These are phyloP conservation scores for Pythium graminicola DNA, from an alignment of 352 stramenopile genomes.

Conservation along the genomic window DNA sequence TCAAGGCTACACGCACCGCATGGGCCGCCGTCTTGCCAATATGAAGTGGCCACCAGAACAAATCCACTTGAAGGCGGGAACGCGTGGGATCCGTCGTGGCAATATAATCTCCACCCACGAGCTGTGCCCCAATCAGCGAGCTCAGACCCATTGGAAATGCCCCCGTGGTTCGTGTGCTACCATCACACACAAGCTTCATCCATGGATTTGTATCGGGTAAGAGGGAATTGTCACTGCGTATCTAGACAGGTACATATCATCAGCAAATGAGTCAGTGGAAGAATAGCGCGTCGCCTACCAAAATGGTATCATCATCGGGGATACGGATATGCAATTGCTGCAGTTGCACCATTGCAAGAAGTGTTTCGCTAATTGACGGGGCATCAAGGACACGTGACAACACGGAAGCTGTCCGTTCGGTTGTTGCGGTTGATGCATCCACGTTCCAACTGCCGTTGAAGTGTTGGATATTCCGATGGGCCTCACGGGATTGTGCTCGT, in stretches of 20 bases:
- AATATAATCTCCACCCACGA: slow-evolving; percentile 13
- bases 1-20: slow-evolving; percentile 1
- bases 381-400: background rate
- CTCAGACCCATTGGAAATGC: slow-evolving; percentile 10
- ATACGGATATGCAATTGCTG: slow-evolving; percentile 22
- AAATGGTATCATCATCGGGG: slow-evolving; percentile 11
- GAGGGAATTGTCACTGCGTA: slow-evolving; percentile 25
- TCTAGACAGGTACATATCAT: slow-evolving; percentile 7
- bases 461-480: slow-evolving; percentile 3
- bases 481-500: background rate
- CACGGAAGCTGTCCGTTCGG: background rate
- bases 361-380: slow-evolving; percentile 27
- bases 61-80: background rate
- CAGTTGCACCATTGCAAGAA: slow-evolving; percentile 27
- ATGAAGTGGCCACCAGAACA: slow-evolving; percentile 15
- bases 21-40: background rate
- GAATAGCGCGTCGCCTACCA: background rate
- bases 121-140: slow-evolving; percentile 5
- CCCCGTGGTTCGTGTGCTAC: slow-evolving; percentile 3
- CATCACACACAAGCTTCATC: slow-evolving; percentile 35
- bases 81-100: background rate
- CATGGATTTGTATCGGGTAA: slow-evolving; percentile 22
- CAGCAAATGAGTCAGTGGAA: background rate
- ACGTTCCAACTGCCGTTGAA: slow-evolving; percentile 23
- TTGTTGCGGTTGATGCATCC: slow-evolving; percentile 1